Evolutionary conservation across 2,329 filamentous ascomycete species (phyloP).

Genomic region (Amauroascus verrucosus): DNA sequence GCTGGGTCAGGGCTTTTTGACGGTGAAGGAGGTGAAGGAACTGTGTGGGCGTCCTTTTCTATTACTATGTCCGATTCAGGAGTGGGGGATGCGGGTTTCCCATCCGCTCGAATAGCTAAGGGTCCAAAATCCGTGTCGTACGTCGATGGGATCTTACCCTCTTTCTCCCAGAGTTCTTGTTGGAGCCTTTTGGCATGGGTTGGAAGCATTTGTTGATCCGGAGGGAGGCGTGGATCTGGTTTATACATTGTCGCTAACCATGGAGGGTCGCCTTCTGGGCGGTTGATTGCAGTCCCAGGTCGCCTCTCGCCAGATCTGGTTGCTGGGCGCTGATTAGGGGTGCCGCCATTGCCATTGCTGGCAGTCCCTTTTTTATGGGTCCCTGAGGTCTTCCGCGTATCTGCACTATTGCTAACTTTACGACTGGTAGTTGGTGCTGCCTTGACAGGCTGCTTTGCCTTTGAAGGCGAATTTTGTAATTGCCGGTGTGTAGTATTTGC

Average conservation of each 20-base stretch:
- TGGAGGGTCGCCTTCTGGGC: conserved; percentile 86
- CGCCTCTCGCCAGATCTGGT: conserved; percentile 50
- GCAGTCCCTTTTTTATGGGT: conserved; percentile 29
- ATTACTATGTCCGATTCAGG: conserved; percentile 13
- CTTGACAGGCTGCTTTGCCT: conserved; percentile 21
- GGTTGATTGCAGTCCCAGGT: conserved; percentile 48
- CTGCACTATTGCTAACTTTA: conserved; percentile 31
- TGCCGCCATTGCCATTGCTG: conserved; percentile 26
- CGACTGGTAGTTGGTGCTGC: conserved; percentile 25
- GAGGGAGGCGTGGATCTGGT: conserved; percentile 84
- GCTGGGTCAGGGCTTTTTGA: conserved; percentile 27
- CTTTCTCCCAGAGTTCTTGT: conserved; percentile 90
- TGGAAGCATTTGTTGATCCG: conserved; percentile 88
- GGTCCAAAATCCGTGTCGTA: conserved; percentile 85
- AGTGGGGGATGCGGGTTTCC: conserved; percentile 20
- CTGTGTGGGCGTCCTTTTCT: conserved; percentile 8
- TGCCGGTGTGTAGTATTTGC: conserved; percentile 11
- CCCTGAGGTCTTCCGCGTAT: conserved; percentile 33
- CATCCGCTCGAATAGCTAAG: conserved; percentile 45
- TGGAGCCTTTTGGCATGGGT: conserved; percentile 85
- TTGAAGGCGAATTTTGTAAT: conserved; percentile 17
- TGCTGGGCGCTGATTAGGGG: conserved; percentile 46
- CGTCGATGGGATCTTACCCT: conserved; percentile 72
- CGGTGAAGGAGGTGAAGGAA: conserved; percentile 20
- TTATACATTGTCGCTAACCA: conserved; percentile 95